Conservation (phyloP, 2,329 filamentous ascomycete species). For the Colletotrichum acutatum region DNA sequence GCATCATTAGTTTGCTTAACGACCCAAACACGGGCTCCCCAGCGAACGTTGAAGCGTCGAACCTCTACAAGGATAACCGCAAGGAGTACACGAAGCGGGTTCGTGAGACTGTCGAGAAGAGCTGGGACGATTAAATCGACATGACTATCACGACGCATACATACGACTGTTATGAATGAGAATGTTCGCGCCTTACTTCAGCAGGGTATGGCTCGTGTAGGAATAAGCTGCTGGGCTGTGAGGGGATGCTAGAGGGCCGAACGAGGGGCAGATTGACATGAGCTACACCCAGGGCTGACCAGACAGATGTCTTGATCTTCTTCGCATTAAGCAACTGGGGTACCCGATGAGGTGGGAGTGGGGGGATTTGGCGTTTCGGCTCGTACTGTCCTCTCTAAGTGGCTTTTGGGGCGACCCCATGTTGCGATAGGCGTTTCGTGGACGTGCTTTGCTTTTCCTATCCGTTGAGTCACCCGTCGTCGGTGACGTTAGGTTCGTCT, state of each 20-base stretch:
- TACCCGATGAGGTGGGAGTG: conserved; percentile 24
- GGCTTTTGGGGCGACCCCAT: conserved; percentile 27
- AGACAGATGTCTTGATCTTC: conserved; percentile 14
- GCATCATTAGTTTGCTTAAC: conserved; percentile 79
- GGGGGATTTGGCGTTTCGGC: conserved; percentile 34
- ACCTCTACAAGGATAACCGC: conserved; percentile 97
- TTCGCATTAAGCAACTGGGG: conserved; percentile 32
- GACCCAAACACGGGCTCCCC: conserved; percentile 99
- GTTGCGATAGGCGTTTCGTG: conserved; percentile 33
- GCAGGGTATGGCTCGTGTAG: conserved; percentile 9
- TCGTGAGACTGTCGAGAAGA: conserved; percentile 97
- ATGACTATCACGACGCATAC: conserved; percentile 24
- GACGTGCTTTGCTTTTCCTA: conserved; percentile 14
- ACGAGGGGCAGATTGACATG: neutral
- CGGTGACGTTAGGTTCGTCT: conserved; percentile 27
- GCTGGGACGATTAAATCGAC: conserved; percentile 86
- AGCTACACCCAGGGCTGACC: conserved; percentile 1
- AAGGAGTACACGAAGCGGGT: conserved; percentile 97
- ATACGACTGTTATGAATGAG: conserved; percentile 31
- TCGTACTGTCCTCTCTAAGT: conserved; percentile 29
- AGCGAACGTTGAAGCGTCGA: conserved; percentile 97
- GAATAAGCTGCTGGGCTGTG: conserved; percentile 11
- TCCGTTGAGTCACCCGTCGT: neutral
- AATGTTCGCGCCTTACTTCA: neutral
- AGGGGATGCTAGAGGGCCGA: neutral